phyloP scores from a whole-genome alignment of 140 eudicot species.

The Flaveria floridana region DNA sequence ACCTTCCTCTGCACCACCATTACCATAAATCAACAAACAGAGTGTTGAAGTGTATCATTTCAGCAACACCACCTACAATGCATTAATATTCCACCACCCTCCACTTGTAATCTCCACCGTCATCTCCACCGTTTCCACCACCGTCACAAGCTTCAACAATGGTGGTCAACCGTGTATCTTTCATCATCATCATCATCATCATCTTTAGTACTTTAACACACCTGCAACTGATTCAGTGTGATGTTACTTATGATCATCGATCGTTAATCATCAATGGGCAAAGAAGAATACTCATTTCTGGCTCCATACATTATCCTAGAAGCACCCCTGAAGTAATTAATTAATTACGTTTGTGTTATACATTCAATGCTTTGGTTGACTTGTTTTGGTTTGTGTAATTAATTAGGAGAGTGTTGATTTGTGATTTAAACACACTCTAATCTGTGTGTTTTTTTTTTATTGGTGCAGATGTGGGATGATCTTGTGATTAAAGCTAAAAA shows the following conservation, averaged over 20 bases:
- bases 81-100: not conserved
- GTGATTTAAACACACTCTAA: not conserved
- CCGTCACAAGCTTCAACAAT: slow-evolving; percentile 21
- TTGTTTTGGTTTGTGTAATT: too few relatives aligned
- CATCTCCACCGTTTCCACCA: slow-evolving; percentile 26
- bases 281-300: slow-evolving; percentile 76
- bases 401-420: too few relatives aligned
- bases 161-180: slow-evolving; percentile 27
- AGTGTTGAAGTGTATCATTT: slow-evolving; percentile 33
- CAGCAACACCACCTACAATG: slow-evolving; percentile 28
- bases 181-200: slow-evolving; percentile 18
- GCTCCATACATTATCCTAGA: slow-evolving; percentile 97
- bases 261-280: slow-evolving; percentile 74
- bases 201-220: slow-evolving; percentile 27
- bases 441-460: not conserved
- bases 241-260: slow-evolving; percentile 72
- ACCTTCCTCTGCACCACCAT: slow-evolving; percentile 19
- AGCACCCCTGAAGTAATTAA: slow-evolving; percentile 82
- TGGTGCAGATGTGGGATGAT: slow-evolving; percentile 94
- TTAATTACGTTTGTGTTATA: not conserved
- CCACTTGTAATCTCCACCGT: slow-evolving; percentile 20
- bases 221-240: slow-evolving; percentile 42
- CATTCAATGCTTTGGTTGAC: not conserved
- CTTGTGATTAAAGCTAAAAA: slow-evolving; percentile 75
- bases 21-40: slow-evolving; percentile 28